Conservation (phyloP, 345 rosid genomes). For the Salix arbutifolia region DNA sequence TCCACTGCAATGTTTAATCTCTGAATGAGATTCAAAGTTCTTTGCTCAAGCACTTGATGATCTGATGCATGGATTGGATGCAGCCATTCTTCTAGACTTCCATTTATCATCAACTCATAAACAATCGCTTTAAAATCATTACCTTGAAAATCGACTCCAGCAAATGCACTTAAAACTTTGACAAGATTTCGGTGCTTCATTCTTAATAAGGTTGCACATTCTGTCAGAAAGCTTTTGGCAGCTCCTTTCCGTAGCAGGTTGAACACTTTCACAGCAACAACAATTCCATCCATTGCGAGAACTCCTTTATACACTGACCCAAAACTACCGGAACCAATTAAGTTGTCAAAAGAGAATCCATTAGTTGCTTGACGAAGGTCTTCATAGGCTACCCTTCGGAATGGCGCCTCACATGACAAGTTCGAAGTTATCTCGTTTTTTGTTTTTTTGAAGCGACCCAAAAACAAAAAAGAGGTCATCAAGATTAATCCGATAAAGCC, state of each 20-base stretch:
- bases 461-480: background rate
- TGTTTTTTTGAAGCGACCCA: background rate
- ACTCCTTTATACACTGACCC: conserved; percentile 2
- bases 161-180: background rate
- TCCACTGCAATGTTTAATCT: too few species aligned
- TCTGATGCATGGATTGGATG: background rate
- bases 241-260: background rate
- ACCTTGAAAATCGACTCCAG: background rate
- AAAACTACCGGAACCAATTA: background rate
- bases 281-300: background rate
- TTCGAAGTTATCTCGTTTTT: background rate
- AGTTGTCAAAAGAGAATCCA: background rate
- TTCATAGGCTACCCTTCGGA: background rate
- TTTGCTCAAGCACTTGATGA: background rate
- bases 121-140: background rate
- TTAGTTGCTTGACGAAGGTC: background rate
- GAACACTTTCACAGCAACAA: background rate
- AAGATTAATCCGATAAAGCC: background rate
- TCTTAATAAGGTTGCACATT: background rate
- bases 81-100: conserved; percentile 4
- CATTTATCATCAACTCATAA: background rate
- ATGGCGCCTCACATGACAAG: background rate
- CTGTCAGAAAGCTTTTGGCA: background rate
- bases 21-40: background rate
- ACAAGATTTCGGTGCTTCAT: background rate